Evolutionary conservation across 2,329 filamentous ascomycete genomes (phyloP).

Genomic region (Fusarium annulatum): DNA sequence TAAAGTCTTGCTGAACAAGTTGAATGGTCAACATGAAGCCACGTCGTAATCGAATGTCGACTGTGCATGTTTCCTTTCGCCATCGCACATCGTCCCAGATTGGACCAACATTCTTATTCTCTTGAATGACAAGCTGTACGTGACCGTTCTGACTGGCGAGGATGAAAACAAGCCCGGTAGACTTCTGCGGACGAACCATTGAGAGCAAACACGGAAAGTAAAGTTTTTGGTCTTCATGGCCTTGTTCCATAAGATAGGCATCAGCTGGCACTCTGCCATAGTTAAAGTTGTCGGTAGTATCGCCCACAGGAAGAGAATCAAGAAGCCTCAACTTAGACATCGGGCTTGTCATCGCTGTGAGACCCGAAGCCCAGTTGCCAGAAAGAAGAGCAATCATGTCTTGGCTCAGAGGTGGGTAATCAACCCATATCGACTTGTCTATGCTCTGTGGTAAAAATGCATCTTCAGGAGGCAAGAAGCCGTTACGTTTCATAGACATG

Average conservation of each 20-base stretch:
- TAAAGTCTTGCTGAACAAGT: constrained; percentile 81
- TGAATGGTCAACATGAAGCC: constrained; percentile 79
- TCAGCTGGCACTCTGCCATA: constrained; percentile 83
- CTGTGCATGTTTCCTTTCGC: constrained; percentile 73
- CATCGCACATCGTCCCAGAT: constrained; percentile 87
- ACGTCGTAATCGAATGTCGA: constrained; percentile 78
- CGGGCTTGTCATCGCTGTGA: constrained; percentile 61
- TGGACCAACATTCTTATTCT: constrained; percentile 73
- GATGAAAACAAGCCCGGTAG: constrained; percentile 76
- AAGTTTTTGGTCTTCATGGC: constrained; percentile 73
- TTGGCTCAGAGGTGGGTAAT: constrained; percentile 78
- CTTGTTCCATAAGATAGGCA: constrained; percentile 78
- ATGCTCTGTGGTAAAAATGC: constrained; percentile 79
- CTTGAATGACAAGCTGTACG: constrained; percentile 79
- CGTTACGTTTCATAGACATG: constrained; percentile 86
- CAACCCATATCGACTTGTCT: constrained; percentile 84
- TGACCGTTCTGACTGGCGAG: constrained; percentile 84
- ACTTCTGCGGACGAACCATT: constrained; percentile 75
- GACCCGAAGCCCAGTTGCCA: constrained; percentile 64
- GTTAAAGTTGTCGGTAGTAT: constrained; percentile 78
- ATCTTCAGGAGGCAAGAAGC: constrained; percentile 77
- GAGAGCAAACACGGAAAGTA: constrained; percentile 81
- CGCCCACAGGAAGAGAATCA: constrained; percentile 80
- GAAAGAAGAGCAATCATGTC: constrained; percentile 78
- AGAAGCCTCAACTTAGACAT: constrained; percentile 64